phyloP scores from a whole-genome alignment of 495 filamentous ascomycete species.

The Penicillium cinerascens region DNA sequence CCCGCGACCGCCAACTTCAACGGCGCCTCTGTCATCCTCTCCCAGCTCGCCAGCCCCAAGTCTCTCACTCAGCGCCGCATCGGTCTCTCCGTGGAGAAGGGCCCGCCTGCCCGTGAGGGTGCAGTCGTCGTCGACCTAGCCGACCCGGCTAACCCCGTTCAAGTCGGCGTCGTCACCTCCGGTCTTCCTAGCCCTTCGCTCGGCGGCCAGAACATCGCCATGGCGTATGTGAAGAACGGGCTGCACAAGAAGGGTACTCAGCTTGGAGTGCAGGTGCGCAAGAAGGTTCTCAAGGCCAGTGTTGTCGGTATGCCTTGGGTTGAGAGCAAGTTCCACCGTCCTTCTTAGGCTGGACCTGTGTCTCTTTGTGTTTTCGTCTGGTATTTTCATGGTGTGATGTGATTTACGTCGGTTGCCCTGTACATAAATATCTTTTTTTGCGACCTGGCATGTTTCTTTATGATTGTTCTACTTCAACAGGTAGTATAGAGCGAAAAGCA shows the following conservation, averaged over 20 bases:
- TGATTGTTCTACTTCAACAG: constrained; percentile 14
- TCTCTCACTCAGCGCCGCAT: constrained; percentile 71
- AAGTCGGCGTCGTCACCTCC: constrained; percentile 72
- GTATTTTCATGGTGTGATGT: background rate
- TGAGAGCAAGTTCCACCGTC: constrained; percentile 67
- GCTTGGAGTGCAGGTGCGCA: constrained; percentile 74
- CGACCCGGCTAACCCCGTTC: constrained; percentile 45
- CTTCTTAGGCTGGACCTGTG: constrained; percentile 13
- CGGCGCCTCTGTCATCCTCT: constrained; percentile 67
- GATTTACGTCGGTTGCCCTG: constrained; percentile 12
- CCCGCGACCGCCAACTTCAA: constrained; percentile 59
- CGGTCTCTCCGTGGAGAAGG: constrained; percentile 75
- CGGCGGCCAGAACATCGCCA: constrained; percentile 84
- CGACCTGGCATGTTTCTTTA: constrained; percentile 3
- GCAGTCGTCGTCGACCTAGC: constrained; percentile 67
- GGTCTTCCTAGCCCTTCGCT: constrained; percentile 86
- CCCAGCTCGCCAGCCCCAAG: constrained; percentile 65
- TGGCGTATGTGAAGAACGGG: constrained; percentile 86
- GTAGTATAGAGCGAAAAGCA: constrained; percentile 2
- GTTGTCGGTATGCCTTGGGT: constrained; percentile 96
- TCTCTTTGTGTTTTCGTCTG: background rate
- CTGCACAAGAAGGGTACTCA: constrained; percentile 85
- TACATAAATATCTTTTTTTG: constrained; percentile 14
- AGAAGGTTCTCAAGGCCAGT: constrained; percentile 71
- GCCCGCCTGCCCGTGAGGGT: constrained; percentile 86